Evolutionary conservation across 2,329 filamentous ascomycete genomes (phyloP).

Genomic region (Penicillium sp.): DNA sequence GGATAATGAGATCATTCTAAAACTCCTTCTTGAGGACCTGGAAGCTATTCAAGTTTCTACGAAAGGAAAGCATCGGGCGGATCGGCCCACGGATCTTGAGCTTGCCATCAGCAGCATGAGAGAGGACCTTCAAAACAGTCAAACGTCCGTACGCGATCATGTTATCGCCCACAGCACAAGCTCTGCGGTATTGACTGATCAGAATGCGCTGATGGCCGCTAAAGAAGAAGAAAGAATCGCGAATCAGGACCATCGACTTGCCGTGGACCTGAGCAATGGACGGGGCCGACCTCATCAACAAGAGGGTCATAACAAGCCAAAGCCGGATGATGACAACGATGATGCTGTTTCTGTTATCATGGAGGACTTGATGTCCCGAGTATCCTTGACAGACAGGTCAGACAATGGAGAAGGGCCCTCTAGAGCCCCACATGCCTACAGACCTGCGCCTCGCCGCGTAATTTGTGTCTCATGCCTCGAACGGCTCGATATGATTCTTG

Average conservation of each 20-base stretch:
- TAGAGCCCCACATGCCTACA: not conserved
- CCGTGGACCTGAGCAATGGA: not conserved
- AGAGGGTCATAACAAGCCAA: too few relatives aligned
- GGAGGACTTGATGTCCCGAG: constrained; percentile 7
- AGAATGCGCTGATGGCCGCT: constrained; percentile 3
- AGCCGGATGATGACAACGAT: not conserved
- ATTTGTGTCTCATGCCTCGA: constrained; percentile 10
- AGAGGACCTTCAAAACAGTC: constrained; percentile 1
- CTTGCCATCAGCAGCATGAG: constrained; percentile 4
- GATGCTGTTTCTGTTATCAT: constrained; percentile 2
- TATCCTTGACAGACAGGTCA: not conserved
- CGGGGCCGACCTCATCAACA: not conserved
- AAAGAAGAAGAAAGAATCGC: constrained; percentile 6
- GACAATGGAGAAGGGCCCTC: constrained; percentile 2
- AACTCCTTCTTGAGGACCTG: constrained; percentile 6
- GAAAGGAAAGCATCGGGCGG: constrained; percentile 9
- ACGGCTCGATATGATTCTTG: not conserved
- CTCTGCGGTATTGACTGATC: constrained; percentile 9
- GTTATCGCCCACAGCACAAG: constrained; percentile 11
- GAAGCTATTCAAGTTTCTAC: not conserved
- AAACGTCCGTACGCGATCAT: constrained; percentile 2
- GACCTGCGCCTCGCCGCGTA: not conserved
- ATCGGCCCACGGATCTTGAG: constrained; percentile 11
- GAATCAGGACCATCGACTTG: constrained; percentile 5
- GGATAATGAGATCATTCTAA: not conserved